phyloP scores from a whole-genome alignment of 1,139 yeast species.

The Geotrichum bryndzae region DNA sequence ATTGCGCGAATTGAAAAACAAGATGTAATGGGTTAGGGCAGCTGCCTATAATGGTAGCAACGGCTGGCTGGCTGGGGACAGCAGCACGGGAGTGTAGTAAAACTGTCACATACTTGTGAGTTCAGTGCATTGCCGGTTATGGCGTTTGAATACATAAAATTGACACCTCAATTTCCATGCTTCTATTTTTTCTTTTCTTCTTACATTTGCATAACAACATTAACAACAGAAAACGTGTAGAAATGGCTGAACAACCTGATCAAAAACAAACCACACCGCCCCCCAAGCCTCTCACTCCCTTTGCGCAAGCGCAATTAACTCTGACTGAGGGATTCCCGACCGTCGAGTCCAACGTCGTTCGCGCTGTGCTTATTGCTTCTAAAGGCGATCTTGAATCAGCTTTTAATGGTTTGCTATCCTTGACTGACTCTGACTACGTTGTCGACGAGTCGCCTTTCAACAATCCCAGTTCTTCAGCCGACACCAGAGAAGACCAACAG shows the following conservation, averaged over 20 bases:
- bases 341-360: slow-evolving; percentile 60
- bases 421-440: slow-evolving; percentile 69
- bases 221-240: neutral
- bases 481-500: slow-evolving; percentile 35
- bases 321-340: slow-evolving; percentile 79
- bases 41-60: neutral
- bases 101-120: neutral
- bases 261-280: slow-evolving; percentile 46
- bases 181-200: neutral
- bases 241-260: neutral
- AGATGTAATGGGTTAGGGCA: slow-evolving; percentile 30
- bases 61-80: neutral
- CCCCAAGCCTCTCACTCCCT: slow-evolving; percentile 53
- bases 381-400: slow-evolving; percentile 77
- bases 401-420: slow-evolving; percentile 74
- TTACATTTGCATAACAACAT: neutral
- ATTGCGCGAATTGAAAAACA: slow-evolving; percentile 66
- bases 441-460: slow-evolving; percentile 39
- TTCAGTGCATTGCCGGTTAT: neutral
- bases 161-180: neutral
- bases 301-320: slow-evolving; percentile 44
- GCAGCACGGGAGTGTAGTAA: neutral
- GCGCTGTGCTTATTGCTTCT: slow-evolving; percentile 83
- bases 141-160: neutral
- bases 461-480: slow-evolving; percentile 20